Conservation (phyloP, 2,329 filamentous ascomycete genomes). For the Aspergillus ruber region DNA sequence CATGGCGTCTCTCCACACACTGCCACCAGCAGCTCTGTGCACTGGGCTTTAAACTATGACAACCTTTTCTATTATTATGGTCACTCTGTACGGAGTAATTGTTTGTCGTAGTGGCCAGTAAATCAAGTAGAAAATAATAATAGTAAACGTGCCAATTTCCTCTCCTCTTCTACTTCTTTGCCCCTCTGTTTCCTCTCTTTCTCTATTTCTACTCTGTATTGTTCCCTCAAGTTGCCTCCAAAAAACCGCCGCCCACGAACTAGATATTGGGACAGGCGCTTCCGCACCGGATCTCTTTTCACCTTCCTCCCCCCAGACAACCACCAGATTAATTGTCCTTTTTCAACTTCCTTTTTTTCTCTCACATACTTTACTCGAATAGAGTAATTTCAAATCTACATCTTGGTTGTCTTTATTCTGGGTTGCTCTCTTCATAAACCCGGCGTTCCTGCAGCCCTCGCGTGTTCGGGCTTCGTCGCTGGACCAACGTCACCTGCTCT, state of each 20-base stretch:
- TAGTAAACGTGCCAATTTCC: not conserved
- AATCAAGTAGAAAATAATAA: not conserved
- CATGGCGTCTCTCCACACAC: slow-evolving; percentile 17
- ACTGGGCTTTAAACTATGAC: not conserved
- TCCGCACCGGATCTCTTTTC: slow-evolving; percentile 1
- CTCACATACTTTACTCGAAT: not conserved
- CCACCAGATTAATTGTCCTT: slow-evolving; percentile 3
- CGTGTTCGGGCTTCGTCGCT: slow-evolving; percentile 26
- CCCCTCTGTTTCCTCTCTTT: not conserved
- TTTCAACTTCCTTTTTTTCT: slow-evolving; percentile 5
- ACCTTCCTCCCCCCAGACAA: not conserved
- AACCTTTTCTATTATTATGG: not conserved
- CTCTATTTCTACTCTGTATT: no score
- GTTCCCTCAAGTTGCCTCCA: not conserved
- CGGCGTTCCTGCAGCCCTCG: slow-evolving; percentile 24
- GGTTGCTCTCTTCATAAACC: slow-evolving; percentile 15
- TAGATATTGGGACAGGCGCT: slow-evolving; percentile 7
- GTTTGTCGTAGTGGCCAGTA: not conserved
- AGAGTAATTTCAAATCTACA: slow-evolving; percentile 1
- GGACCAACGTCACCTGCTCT: slow-evolving; percentile 28
- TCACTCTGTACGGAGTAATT: no score
- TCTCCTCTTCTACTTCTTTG: slow-evolving; percentile 6
- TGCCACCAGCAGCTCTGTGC: slow-evolving; percentile 14
- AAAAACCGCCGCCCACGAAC: slow-evolving; percentile 4
- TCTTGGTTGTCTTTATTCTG: slow-evolving; percentile 7